Conservation (phyloP, 495 filamentous ascomycete species). For the Hypomontagnella submonticulosa region DNA sequence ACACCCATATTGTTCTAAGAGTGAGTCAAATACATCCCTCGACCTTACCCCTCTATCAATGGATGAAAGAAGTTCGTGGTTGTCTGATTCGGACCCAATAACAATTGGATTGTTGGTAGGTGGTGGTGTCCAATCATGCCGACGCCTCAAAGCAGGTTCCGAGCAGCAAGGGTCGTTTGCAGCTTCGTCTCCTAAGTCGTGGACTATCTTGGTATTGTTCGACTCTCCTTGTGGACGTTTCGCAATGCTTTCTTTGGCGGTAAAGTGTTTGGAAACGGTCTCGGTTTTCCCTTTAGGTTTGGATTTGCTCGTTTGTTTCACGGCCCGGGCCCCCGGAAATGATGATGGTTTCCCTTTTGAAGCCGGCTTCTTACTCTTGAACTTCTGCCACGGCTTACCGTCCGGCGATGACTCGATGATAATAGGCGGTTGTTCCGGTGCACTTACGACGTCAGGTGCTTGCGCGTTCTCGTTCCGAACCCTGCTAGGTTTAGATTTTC, state of each 20-base stretch:
- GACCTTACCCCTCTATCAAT: slow-evolving; percentile 8
- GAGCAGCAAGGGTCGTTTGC: slow-evolving; percentile 43
- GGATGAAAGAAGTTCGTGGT: slow-evolving; percentile 44
- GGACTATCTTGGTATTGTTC: neutral
- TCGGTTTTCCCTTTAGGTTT: slow-evolving; percentile 41
- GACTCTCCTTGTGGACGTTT: slow-evolving; percentile 8
- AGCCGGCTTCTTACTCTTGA: slow-evolving; percentile 38
- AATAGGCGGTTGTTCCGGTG: slow-evolving; percentile 19
- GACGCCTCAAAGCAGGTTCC: slow-evolving; percentile 62
- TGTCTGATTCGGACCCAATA: slow-evolving; percentile 38
- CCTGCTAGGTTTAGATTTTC: slow-evolving; percentile 39
- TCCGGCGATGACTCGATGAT: slow-evolving; percentile 40
- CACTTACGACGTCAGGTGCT: slow-evolving; percentile 7
- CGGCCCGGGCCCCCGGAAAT: slow-evolving; percentile 48
- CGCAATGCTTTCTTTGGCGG: slow-evolving; percentile 24
- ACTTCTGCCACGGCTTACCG: slow-evolving; percentile 52
- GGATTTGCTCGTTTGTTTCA: slow-evolving; percentile 47
- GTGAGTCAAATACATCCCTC: slow-evolving; percentile 48
- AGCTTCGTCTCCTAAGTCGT: slow-evolving; percentile 10
- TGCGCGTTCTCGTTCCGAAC: slow-evolving; percentile 20
- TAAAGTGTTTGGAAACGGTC: slow-evolving; percentile 53
- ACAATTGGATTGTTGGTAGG: slow-evolving; percentile 41
- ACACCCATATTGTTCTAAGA: slow-evolving; percentile 49
- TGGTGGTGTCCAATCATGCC: slow-evolving; percentile 70
- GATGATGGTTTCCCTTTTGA: slow-evolving; percentile 44